phyloP scores from a whole-genome alignment of 2,329 filamentous ascomycete genomes.

The Alternaria rosae region DNA sequence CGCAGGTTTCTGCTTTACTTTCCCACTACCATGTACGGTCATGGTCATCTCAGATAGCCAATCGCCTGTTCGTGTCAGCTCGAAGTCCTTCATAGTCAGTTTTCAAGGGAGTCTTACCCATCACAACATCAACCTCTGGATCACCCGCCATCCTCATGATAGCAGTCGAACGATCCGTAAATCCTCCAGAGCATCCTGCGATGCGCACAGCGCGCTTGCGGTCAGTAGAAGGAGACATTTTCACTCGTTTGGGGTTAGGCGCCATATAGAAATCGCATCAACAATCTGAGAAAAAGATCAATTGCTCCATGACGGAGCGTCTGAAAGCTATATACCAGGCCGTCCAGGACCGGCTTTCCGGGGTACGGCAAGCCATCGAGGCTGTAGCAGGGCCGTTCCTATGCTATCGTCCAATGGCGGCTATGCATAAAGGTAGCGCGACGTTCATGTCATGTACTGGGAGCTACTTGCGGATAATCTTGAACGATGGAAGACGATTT shows the following conservation, averaged over 20 bases:
- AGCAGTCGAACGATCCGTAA: conserved; percentile 49
- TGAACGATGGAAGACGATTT: conserved; percentile 3
- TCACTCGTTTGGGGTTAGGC: conserved; percentile 13
- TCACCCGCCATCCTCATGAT: conserved; percentile 42
- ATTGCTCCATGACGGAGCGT: neutral
- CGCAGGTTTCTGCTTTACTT: conserved; percentile 46
- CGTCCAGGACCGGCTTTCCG: neutral
- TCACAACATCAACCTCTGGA: conserved; percentile 36
- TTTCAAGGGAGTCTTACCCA: conserved; percentile 20
- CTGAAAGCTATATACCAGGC: conserved; percentile 21
- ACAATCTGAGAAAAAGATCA: neutral
- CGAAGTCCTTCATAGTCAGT: neutral
- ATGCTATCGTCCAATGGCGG: conserved; percentile 13
- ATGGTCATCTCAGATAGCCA: conserved; percentile 44
- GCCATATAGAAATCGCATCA: neutral
- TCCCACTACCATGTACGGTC: conserved; percentile 35
- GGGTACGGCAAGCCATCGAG: conserved; percentile 1
- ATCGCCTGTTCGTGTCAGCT: conserved; percentile 22
- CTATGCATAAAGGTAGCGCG: neutral
- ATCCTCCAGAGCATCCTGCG: conserved; percentile 50
- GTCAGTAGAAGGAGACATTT: conserved; percentile 19
- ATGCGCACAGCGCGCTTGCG: conserved; percentile 41
- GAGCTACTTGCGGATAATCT: conserved; percentile 6
- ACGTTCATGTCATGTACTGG: conserved; percentile 10
- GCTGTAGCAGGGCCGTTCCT: conserved; percentile 10